A percentile compares a stretch with the other conserved stretches of the same genome.
phyloP scores from a whole-genome alignment of 2,329 filamentous ascomycete genomes.

The Botrytis paeoniae region DNA sequence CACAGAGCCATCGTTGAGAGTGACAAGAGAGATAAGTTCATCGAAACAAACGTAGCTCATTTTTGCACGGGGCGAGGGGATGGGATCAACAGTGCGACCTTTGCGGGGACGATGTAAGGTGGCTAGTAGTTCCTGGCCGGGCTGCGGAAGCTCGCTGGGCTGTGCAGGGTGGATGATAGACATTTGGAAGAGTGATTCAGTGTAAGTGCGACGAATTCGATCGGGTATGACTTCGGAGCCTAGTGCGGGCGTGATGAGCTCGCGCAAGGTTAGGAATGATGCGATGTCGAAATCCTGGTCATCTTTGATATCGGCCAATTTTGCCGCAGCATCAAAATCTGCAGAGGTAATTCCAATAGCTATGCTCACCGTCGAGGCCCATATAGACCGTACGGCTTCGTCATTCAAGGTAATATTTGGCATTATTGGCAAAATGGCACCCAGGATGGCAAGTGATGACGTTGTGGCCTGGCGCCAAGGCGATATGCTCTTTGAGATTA shows the following conservation, averaged over 20 bases:
- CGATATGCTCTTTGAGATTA: constrained; percentile 65
- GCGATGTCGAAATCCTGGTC: constrained; percentile 82
- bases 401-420: constrained; percentile 47
- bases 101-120: constrained; percentile 62
- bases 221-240: constrained; percentile 65
- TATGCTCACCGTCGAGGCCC: constrained; percentile 64
- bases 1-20: constrained; percentile 45
- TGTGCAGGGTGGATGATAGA: constrained; percentile 74
- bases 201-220: constrained; percentile 64
- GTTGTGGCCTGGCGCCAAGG: constrained; percentile 81
- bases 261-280: constrained; percentile 66
- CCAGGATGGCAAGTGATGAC: constrained; percentile 65
- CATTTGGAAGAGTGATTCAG: constrained; percentile 72
- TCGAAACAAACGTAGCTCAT: constrained; percentile 81
- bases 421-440: constrained; percentile 61
- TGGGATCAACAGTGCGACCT: constrained; percentile 69
- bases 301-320: constrained; percentile 47
- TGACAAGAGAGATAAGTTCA: constrained; percentile 70
- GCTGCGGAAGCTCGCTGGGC: constrained; percentile 54
- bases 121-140: constrained; percentile 53
- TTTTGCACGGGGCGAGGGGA: constrained; percentile 60
- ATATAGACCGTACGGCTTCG: constrained; percentile 56
- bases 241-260: constrained; percentile 71
- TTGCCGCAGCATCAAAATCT: constrained; percentile 50
- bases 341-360: constrained; percentile 68